These are phyloP conservation scores for Gonium pectorale DNA, from an alignment of 139 green algal species.

Conservation along the genomic window DNA sequence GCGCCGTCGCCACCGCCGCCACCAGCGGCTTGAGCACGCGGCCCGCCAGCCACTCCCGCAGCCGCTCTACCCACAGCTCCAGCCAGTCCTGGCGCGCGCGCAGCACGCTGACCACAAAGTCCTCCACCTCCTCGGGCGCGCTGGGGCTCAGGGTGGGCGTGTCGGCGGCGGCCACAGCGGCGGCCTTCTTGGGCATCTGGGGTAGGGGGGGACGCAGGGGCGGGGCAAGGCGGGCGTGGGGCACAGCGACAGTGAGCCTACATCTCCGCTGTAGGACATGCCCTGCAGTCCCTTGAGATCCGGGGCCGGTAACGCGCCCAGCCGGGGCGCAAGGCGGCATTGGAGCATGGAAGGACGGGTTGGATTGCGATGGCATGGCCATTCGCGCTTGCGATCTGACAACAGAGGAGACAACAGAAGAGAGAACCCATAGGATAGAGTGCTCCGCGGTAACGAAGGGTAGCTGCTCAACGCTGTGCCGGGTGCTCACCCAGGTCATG, in stretches of 20 bases:
- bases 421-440: no score
- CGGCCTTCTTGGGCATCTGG: slow-evolving; percentile 50
- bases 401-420: no score
- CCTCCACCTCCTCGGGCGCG: slow-evolving; percentile 43
- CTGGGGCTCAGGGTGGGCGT: slow-evolving; percentile 19
- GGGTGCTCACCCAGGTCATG: slow-evolving; percentile 45
- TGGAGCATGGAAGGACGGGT: no score
- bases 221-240: neutral
- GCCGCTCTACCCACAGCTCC: slow-evolving; percentile 70
- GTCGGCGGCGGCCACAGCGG: slow-evolving; percentile 5
- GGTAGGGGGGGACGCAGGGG: neutral
- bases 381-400: no score
- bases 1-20: slow-evolving; percentile 47
- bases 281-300: no score
- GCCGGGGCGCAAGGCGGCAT: no score
- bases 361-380: no score
- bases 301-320: no score
- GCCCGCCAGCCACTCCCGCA: slow-evolving; percentile 77
- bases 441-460: no score
- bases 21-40: slow-evolving; percentile 75
- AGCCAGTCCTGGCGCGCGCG: slow-evolving; percentile 49
- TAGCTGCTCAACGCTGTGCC: no score
- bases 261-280: no score
- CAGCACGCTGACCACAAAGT: slow-evolving; percentile 44
- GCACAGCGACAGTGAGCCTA: no score